These are phyloP conservation scores for Metarhizium robertsii DNA, from an alignment of 2,329 filamentous ascomycete genomes.

Conservation along the genomic window DNA sequence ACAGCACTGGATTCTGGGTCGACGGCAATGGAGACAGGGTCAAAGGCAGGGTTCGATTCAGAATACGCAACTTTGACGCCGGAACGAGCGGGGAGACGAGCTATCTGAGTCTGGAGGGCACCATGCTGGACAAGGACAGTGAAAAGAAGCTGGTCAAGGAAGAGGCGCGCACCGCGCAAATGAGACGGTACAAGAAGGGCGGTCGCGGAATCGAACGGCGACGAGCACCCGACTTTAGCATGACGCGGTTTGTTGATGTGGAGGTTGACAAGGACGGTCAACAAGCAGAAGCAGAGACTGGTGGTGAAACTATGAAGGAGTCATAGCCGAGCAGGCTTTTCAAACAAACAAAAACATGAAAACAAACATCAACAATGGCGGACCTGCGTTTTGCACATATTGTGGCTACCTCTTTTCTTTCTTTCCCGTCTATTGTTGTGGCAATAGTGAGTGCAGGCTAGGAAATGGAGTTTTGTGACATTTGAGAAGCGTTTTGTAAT, in stretches of 20 bases:
- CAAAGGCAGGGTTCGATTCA: constrained; percentile 62
- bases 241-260: constrained; percentile 44
- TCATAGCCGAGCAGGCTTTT: constrained; percentile 10
- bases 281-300: constrained; percentile 10
- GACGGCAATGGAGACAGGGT: constrained; percentile 62
- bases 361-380: not conserved
- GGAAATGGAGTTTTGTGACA: constrained; percentile 1
- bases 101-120: constrained; percentile 79
- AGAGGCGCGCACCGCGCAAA: constrained; percentile 33
- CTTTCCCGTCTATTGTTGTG: too few relatives aligned
- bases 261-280: constrained; percentile 30
- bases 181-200: constrained; percentile 26
- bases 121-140: constrained; percentile 62
- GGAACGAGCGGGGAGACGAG: constrained; percentile 65
- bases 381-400: not conserved
- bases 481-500: constrained; percentile 1
- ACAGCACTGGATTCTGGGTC: constrained; percentile 63
- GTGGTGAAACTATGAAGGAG: constrained; percentile 14
- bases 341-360: not conserved
- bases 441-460: not conserved
- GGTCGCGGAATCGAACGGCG: constrained; percentile 20
- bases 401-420: not conserved
- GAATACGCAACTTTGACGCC: constrained; percentile 77
- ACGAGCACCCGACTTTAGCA: constrained; percentile 42
- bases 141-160: constrained; percentile 45